phyloP scores from a whole-genome alignment of 805 yeast species.

The Wickerhamomyces subpelliculosus region DNA sequence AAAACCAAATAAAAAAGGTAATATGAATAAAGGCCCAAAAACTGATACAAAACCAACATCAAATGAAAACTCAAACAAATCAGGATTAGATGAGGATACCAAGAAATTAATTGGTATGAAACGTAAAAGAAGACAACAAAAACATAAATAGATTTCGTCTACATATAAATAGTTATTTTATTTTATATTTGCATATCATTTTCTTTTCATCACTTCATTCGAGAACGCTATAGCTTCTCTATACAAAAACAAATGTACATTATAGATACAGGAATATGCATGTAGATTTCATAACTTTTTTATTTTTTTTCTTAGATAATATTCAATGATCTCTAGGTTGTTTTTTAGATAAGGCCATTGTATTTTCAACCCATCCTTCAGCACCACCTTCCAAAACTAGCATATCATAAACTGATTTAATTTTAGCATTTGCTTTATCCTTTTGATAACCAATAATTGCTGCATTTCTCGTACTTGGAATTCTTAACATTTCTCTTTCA shows the following conservation, averaged over 20 bases:
- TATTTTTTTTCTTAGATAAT: no score
- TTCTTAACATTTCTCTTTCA: slow-evolving; percentile 80
- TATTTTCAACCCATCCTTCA: slow-evolving; percentile 81
- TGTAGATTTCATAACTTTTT: no score
- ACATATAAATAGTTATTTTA: neutral
- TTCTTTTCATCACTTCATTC: neutral
- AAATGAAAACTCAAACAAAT: slow-evolving; percentile 17
- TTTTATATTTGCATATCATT: no score
- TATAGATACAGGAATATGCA: no score
- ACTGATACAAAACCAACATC: slow-evolving; percentile 17
- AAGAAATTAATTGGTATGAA: slow-evolving; percentile 62
- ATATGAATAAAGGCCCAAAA: slow-evolving; percentile 34
- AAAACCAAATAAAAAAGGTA: slow-evolving; percentile 30
- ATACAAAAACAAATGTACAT: no score
- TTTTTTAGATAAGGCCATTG: slow-evolving; percentile 62
- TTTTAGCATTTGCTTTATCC: slow-evolving; percentile 18
- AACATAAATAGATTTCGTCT: slow-evolving; percentile 16
- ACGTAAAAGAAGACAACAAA: slow-evolving; percentile 57
- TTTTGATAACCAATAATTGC: slow-evolving; percentile 70
- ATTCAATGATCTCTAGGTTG: slow-evolving; percentile 67
- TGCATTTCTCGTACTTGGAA: slow-evolving; percentile 91
- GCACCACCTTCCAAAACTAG: slow-evolving; percentile 81
- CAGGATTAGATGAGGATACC: slow-evolving; percentile 45
- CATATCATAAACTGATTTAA: slow-evolving; percentile 46
- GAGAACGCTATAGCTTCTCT: no score